Conservation (phyloP, 176 grass and related monocot species). For the Poa pratensis region DNA sequence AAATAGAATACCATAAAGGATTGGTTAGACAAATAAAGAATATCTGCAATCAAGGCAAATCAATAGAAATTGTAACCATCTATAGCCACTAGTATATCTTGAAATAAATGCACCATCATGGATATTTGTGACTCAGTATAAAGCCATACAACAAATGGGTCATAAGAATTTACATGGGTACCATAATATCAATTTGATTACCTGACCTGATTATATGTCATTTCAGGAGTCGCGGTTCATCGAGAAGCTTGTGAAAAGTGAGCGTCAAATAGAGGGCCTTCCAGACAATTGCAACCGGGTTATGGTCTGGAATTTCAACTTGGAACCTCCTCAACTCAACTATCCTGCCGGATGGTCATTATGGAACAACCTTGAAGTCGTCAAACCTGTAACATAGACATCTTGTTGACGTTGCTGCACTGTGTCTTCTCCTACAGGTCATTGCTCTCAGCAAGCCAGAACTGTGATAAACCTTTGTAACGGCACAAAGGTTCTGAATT, state of each 20-base stretch:
- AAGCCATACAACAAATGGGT: constrained; percentile 1
- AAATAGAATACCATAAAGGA: not conserved
- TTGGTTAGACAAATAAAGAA: not conserved
- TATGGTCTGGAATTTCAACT: constrained; percentile 79
- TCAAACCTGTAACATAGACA: constrained; percentile 55
- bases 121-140: not conserved
- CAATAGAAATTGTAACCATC: not conserved
- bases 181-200: constrained; percentile 19
- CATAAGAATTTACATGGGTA: not conserved
- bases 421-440: constrained; percentile 35
- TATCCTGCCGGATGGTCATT: constrained; percentile 73
- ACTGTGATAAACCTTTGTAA: constrained; percentile 22
- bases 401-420: not conserved
- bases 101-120: not conserved
- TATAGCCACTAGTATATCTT: constrained; percentile 1
- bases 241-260: constrained; percentile 85
- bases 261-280: constrained; percentile 84
- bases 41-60: constrained; percentile 11
- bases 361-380: constrained; percentile 58
- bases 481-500: not conserved
- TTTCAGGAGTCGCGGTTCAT: constrained; percentile 84
- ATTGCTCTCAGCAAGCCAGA: constrained; percentile 37
- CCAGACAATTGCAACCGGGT: constrained; percentile 80
- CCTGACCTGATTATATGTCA: constrained; percentile 30
- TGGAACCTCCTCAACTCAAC: constrained; percentile 61